Percentiles rank a stretch among this genome's conserved stretches.
phyloP scores from a whole-genome alignment of 1,284 basidiomycete genomes.

The Ustilago trichophora region DNA sequence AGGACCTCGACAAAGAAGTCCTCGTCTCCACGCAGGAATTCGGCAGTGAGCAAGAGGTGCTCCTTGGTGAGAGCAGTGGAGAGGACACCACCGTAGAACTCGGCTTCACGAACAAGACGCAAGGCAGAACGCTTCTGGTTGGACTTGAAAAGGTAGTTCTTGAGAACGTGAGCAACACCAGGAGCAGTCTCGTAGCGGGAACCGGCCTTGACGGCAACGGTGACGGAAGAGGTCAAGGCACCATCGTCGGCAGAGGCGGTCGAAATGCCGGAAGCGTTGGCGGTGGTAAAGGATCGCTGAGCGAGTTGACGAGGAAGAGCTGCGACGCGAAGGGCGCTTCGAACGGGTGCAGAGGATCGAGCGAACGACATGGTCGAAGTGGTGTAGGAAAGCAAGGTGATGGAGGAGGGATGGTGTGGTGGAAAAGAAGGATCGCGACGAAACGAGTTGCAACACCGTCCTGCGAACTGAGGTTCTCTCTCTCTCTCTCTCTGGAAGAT shows the following conservation, averaged over 20 bases:
- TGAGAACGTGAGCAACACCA: conserved; percentile 58
- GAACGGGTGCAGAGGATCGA: conserved; percentile 47
- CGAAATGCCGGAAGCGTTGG: conserved; percentile 48
- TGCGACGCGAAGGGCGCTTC: conserved; percentile 37
- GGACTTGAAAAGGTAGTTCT: conserved; percentile 64
- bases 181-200: conserved; percentile 56
- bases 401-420: neutral
- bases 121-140: conserved; percentile 77
- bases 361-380: conserved; percentile 37
- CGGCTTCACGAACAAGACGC: conserved; percentile 88
- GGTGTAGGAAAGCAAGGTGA: neutral
- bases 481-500: no score
- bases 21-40: conserved; percentile 94
- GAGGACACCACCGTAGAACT: conserved; percentile 92
- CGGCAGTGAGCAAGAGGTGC: conserved; percentile 89
- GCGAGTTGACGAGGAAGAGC: conserved; percentile 14
- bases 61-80: conserved; percentile 86
- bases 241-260: conserved; percentile 57
- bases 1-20: conserved; percentile 63
- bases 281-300: conserved; percentile 49
- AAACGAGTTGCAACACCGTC: conserved; percentile 4
- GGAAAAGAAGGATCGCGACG: conserved; percentile 23
- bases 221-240: conserved; percentile 57
- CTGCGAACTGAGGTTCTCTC: no score
- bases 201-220: conserved; percentile 60